Evolutionary conservation across 495 filamentous ascomycete genomes (phyloP).

Genomic region (Thozetella sp.): DNA sequence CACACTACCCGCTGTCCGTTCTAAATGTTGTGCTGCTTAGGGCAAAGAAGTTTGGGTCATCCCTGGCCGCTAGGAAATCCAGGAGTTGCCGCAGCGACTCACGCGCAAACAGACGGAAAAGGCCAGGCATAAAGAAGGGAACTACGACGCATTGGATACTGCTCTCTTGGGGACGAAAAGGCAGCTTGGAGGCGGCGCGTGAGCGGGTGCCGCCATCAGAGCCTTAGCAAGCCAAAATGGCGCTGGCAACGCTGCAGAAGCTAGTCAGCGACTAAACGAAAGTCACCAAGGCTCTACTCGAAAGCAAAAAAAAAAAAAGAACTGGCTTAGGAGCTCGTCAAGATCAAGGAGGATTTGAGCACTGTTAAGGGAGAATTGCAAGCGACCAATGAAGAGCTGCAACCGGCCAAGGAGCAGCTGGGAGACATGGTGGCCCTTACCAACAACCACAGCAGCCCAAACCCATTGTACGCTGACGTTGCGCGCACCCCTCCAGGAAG

Average conservation of each 20-base stretch:
- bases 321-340: neutral
- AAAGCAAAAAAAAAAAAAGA: neutral
- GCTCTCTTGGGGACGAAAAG: neutral
- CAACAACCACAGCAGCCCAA: neutral
- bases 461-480: neutral
- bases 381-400: neutral
- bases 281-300: neutral
- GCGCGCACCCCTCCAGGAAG: neutral
- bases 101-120: neutral
- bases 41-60: too few species aligned
- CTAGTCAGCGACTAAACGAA: neutral
- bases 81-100: too few species aligned
- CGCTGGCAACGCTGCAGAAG: neutral
- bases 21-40: too few species aligned
- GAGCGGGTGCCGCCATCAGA: neutral
- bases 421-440: neutral
- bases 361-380: too few species aligned
- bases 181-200: neutral
- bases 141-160: neutral
- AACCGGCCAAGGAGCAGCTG: neutral
- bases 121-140: neutral
- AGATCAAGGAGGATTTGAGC: too few species aligned
- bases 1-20: too few species aligned
- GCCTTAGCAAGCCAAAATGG: neutral
- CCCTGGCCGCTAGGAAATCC: too few species aligned